Base-by-base conservation (phyloP, 2,329 filamentous ascomycete genomes). In the Emmonsia crescens region DNA sequence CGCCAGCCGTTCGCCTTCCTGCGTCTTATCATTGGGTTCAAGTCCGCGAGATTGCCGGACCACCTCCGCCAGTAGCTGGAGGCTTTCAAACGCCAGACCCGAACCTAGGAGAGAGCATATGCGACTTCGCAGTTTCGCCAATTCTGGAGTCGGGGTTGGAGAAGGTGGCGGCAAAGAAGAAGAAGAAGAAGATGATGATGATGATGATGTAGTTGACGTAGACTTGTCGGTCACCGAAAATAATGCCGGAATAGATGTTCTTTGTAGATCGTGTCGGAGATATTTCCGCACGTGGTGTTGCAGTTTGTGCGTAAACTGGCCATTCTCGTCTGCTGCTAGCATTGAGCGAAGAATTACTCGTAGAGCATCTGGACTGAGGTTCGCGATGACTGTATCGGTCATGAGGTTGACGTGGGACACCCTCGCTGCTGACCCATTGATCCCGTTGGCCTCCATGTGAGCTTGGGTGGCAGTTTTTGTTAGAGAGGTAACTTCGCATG, bases 341-440 rank as follows among this genome's bases (percentile, higher is more conserved):
- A 64, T 62, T n/a, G 62, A 62, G 36, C 62, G 60, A 31, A 64
- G 55, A 31, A 64, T 57, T 48, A 57, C 54, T 31, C 60, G 52
- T 33, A 64, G 40, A 14, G 52, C 58, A 19, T 64, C 61, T 19
- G 62, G 38, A 27, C 52, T 62, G 48, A 64, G 60, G 38, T 64
- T 64, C 21, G 62, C 60, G 40, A 64, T 62, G 44, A 62, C 40
- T 3, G 62, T 64, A 46, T 64, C 62, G 8, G 61, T 62, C 62
- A 64, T 64, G 29, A 64, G 61, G 51, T 64, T 64, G 62, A 64
- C 62, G 38, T 64, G 62, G n/a, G 62, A 36, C 29, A 61, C 55
- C 27, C 60, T 64, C 27, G 62, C 62, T 19, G 60, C 62, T 27
- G 56, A 6, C 24, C 24, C 19, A 38, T 27, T 44, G 19, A 46